Evolutionary conservation across 75 land plant genomes (phyloP).

Genomic region (Pinus tabuliformis): DNA sequence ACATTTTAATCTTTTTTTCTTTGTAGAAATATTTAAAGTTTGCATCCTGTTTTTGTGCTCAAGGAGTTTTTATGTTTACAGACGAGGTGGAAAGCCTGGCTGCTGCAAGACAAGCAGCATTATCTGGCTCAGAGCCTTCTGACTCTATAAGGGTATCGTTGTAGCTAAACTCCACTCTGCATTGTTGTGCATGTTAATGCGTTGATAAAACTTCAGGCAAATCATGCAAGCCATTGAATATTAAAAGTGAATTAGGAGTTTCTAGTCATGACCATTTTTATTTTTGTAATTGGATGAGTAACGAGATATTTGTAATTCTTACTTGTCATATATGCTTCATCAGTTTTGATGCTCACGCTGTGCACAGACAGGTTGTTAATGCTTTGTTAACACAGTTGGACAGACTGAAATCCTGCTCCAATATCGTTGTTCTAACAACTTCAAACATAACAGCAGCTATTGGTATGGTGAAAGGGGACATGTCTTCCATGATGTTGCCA

Average conservation of each 20-base stretch:
- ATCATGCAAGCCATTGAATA: not conserved
- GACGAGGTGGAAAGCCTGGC: conserved; percentile 99
- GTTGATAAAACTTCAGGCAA: not conserved
- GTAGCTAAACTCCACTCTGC: not conserved
- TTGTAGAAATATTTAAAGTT: not conserved
- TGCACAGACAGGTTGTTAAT: conserved; percentile 76
- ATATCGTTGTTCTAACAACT: conserved; percentile 87
- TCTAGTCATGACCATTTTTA: not conserved
- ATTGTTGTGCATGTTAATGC: not conserved
- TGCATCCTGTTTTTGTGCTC: not conserved
- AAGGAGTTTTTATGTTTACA: conserved; percentile 17
- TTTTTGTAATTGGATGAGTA: not conserved
- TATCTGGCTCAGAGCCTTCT: conserved; percentile 94
- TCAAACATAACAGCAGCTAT: conserved; percentile 93
- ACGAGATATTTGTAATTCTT: not conserved
- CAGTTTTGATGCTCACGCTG: conserved; percentile 5
- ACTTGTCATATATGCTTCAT: not conserved
- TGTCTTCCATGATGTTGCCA: not conserved
- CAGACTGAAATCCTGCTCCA: conserved; percentile 76
- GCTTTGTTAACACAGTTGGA: conserved; percentile 94
- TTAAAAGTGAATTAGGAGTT: not conserved
- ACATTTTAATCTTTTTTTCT: not conserved
- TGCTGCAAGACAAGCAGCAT: conserved; percentile 92
- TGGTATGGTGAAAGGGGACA: conserved; percentile 35
- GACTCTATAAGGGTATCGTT: conserved; percentile 82